A percentile compares a stretch with the other conserved stretches of the same genome.
phyloP scores from a whole-genome alignment of 2,329 filamentous ascomycete genomes.

The Botrytis hyacinthi region DNA sequence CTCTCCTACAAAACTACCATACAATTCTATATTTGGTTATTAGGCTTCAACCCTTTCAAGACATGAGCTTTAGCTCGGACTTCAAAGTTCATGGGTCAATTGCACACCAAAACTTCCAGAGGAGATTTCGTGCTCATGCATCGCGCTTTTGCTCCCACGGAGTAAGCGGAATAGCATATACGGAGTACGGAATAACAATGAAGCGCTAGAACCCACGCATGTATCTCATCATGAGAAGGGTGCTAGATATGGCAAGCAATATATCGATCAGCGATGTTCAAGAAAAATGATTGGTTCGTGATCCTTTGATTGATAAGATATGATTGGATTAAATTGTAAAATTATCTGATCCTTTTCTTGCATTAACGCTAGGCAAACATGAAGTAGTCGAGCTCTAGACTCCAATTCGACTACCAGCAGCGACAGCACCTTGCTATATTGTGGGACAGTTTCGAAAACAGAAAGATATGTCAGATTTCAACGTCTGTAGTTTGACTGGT shows the following conservation, averaged over 20 bases:
- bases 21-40: background rate
- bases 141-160: background rate
- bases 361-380: background rate
- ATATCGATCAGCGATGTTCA: background rate
- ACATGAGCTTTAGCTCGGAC: background rate
- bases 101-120: background rate
- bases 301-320: conserved; percentile 7
- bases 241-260: background rate
- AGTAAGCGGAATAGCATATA: background rate
- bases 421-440: no score
- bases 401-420: background rate
- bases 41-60: background rate
- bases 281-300: background rate
- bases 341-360: background rate
- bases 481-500: background rate
- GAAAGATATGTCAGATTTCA: background rate
- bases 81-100: background rate
- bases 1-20: background rate
- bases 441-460: background rate
- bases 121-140: background rate
- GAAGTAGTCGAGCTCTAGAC: background rate
- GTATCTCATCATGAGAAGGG: no score
- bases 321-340: background rate
- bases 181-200: background rate
- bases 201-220: background rate